Evolutionary conservation across 345 rosid species (phyloP).

Genomic region (Hibiscus syriacus): DNA sequence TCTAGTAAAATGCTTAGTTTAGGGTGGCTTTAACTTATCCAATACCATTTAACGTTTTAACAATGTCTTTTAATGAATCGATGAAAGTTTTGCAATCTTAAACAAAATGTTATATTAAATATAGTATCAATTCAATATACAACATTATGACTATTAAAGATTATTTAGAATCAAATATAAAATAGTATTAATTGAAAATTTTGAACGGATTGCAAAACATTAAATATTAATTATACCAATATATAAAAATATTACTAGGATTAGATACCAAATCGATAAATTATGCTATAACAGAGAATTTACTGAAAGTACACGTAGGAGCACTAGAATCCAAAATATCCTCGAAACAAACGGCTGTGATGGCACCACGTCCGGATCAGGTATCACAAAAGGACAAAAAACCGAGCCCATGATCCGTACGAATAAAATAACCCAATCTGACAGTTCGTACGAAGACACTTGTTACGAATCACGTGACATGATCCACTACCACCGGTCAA

Average conservation of each 20-base stretch:
- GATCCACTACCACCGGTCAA: background rate
- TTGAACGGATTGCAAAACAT: too few species aligned
- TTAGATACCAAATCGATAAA: too few species aligned
- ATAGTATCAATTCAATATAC: too few species aligned
- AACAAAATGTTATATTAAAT: background rate
- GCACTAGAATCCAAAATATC: background rate
- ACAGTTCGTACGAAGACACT: constrained; percentile 10
- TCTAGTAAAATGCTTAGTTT: background rate
- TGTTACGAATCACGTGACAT: constrained; percentile 20
- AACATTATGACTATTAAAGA: background rate
- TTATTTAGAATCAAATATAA: too few species aligned
- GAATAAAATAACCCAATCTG: background rate
- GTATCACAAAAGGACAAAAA: constrained; percentile 1
- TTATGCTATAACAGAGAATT: too few species aligned
- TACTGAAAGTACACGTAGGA: background rate
- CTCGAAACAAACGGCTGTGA: constrained; percentile 1
- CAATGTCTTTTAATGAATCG: background rate
- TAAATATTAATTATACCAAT: too few species aligned
- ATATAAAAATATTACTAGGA: too few species aligned
- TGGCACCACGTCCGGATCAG: background rate
- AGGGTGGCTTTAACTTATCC: background rate
- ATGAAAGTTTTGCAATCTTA: background rate
- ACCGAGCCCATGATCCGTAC: constrained; percentile 2
- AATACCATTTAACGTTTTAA: background rate
- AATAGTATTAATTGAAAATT: too few species aligned